Evolutionary conservation across 2,329 filamentous ascomycete species (phyloP), one percentile per base, ranked within the genome.

Genomic region (Venturia nashicola): DNA sequence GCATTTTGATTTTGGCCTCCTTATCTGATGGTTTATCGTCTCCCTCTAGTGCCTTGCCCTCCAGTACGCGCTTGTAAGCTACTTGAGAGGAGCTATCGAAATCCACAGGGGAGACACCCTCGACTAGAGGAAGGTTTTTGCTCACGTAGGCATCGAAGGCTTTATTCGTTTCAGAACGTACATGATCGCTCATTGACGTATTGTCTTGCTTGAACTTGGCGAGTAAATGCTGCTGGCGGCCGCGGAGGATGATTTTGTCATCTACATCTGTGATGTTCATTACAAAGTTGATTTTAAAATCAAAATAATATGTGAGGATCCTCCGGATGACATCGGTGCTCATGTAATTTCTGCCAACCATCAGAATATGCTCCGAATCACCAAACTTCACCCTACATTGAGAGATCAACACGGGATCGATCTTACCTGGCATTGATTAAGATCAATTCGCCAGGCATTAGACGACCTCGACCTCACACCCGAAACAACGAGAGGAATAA

Each of bases 1-100:
- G 90, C 90, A 96, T 95, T 76, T 92, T 95, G 68, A 90, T 77
- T 78, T 96, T 96, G 16, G 90, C 90, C 72, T 95, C 89, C 64
- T 86, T 85, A 70, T 96, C 91, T 7, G 87, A 84, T 0, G 89
- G 80, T 20, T 76, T 71, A 61, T 78, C 78, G 54, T 80, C 78
- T 7, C 80, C 81, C 46, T 79, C 78, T n/a, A 85, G 67, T 4
- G 81, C 76, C 65, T 82, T 80, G 5, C 83, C 83, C 55, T 76
- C 76, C 61, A 86, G 72, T 5, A 86, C 78, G 65, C 77, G 75
- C 54, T 76, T 79, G 71, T 86, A 86, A 23, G 74, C 74, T 66
- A 80, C 76, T 51, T 80, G 74, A 0, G 48, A 76, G 46, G 79
- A 77, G 23, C 75, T 69, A 62, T 77, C 73, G 69, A 82, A 84